Evolutionary conservation across 2,329 filamentous ascomycete species (phyloP).

Genomic region (Aspergillus fijiensis): DNA sequence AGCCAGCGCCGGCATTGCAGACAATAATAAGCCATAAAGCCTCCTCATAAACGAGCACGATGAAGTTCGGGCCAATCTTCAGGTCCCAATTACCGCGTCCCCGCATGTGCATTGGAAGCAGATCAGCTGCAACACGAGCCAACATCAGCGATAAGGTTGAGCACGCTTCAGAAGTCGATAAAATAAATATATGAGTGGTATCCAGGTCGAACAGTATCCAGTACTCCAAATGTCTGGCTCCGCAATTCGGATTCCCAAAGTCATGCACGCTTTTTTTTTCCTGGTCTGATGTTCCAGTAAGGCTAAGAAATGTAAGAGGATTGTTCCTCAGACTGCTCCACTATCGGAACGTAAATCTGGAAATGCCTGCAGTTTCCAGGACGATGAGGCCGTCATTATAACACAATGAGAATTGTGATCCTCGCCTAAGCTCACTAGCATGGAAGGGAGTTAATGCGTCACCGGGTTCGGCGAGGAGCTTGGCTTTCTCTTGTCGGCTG

Average conservation of each 20-base stretch:
- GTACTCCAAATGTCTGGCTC: constrained; percentile 19
- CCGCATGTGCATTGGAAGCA: constrained; percentile 8
- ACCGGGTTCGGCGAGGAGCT: constrained; percentile 40
- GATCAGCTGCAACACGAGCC: constrained; percentile 13
- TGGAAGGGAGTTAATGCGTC: constrained; percentile 21
- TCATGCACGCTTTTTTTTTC: constrained; percentile 18
- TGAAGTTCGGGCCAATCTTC: constrained; percentile 18
- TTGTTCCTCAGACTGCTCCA: constrained; percentile 13
- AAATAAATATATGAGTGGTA: constrained; percentile 17
- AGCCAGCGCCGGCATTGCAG: constrained; percentile 22
- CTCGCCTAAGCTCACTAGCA: constrained; percentile 12
- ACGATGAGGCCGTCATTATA: constrained; percentile 9
- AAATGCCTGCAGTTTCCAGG: constrained; percentile 7
- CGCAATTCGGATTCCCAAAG: constrained; percentile 16
- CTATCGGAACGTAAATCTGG: constrained; percentile 13
- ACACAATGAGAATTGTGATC: constrained; percentile 11
- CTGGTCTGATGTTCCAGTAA: constrained; percentile 17
- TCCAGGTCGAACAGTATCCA: constrained; percentile 22
- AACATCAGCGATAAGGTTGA: constrained; percentile 13
- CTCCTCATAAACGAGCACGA: constrained; percentile 29
- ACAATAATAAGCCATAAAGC: constrained; percentile 26
- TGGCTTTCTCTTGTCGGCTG: constrained; percentile 41
- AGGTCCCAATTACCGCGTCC: constrained; percentile 18
- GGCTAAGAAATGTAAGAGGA: constrained; percentile 15
- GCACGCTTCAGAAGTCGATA: constrained; percentile 12